Evolutionary conservation across 108 stramenopile species (phyloP), one percentile per base, ranked within the genome.

Genomic region (Pseudonitzschia multistriata): DNA sequence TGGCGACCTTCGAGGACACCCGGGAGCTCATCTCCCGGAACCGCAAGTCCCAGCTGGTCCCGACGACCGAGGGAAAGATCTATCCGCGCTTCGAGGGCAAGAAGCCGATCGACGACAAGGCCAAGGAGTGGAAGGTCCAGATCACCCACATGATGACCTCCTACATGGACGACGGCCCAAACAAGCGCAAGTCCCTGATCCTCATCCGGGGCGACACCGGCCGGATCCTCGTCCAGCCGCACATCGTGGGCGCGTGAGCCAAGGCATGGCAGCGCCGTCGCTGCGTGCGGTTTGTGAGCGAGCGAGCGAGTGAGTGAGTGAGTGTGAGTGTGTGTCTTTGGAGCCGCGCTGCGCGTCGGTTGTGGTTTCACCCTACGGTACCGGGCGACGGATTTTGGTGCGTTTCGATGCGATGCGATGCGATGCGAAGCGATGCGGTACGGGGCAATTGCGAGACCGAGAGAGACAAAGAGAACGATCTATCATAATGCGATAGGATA

Each of bases 91-190:
- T 84, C 75, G 72, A 76, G 21, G 77, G 74, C 3, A 84, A 77
- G 83, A 66, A 66, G 1, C 1, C 0, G 28, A 67, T 84, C 39
- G 68, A 78, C 11, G 21, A 63, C 3, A 29, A 45, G 24, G 83
- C 79, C 6, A 74, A 79, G 55, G 62, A 78, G 21, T 39, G 45
- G 42, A 71, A 70, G 21, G 77, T 84, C 29, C 67, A 66, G 56
- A 53, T 84, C 29, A 72, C 79, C 25, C 83, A 84, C 71, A 81
- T 84, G 83, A 72, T 84, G 65, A 84, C 83, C 0, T 79, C 79
- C 19, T 84, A 75, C 57, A 62, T 81, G 50, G 83, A 84, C 60
- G 49, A 72, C 11, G 77, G 72, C 1, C 19, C 35, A n/a, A 72
- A 73, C 25, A 29, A 71, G 33, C 81, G 81, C 59, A 67, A 70